Conservation (phyloP, 1,284 basidiomycete genomes). For the Malassezia yamatoensis region DNA sequence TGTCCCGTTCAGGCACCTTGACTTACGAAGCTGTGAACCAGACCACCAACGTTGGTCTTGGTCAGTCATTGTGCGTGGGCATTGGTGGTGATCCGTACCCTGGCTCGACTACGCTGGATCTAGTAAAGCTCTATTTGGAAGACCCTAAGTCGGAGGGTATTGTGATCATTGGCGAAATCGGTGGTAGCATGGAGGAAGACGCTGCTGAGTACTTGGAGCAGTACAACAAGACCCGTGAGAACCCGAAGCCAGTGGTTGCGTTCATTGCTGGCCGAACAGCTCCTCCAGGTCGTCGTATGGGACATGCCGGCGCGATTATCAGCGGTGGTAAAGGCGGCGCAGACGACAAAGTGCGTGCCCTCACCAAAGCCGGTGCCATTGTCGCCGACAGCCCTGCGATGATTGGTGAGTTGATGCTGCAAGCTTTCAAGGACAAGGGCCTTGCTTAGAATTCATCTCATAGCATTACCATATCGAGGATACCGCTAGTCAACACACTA, state of each 20-base stretch:
- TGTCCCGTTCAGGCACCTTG: conserved; percentile 53
- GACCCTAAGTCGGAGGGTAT: conserved; percentile 69
- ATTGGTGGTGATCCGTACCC: conserved; percentile 99
- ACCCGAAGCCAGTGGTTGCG: conserved; percentile 90
- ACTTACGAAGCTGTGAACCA: conserved; percentile 54
- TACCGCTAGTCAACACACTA: not conserved
- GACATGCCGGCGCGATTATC: conserved; percentile 73
- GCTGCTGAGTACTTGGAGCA: conserved; percentile 88
- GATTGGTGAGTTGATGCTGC: conserved; percentile 45
- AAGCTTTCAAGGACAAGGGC: conserved; percentile 42
- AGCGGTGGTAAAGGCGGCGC: conserved; percentile 95
- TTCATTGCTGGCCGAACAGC: conserved; percentile 94
- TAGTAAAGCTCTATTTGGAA: conserved; percentile 88
- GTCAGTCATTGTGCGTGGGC: conserved; percentile 90
- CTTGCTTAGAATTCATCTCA: conserved; percentile 19
- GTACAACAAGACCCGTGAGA: conserved; percentile 77
- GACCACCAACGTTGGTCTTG: conserved; percentile 89
- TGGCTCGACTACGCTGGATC: conserved; percentile 86
- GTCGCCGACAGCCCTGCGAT: conserved; percentile 81
- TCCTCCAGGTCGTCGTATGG: conserved; percentile 95
- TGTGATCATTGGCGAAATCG: conserved; percentile 97
- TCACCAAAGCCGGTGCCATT: conserved; percentile 81
- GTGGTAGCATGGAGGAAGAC: conserved; percentile 98
- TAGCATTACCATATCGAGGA: not conserved
- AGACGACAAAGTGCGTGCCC: conserved; percentile 86